A percentile compares a stretch with the other conserved stretches of the same genome.
These are phyloP conservation scores for Tuber brumale DNA, from an alignment of 495 filamentous ascomycete genomes.

Conservation along the genomic window DNA sequence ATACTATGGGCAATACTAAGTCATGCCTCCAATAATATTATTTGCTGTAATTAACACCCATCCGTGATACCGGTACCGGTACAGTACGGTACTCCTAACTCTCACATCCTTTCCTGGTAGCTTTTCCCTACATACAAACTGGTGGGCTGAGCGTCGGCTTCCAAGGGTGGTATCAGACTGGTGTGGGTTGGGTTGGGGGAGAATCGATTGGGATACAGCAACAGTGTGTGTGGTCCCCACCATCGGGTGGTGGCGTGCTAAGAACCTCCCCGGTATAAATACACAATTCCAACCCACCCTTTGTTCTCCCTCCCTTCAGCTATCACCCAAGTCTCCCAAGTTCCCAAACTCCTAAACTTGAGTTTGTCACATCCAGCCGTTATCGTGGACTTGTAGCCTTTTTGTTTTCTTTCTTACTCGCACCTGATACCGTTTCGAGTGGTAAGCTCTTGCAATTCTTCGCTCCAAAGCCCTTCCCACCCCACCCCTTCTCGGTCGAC, in stretches of 20 bases:
- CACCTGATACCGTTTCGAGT: neutral
- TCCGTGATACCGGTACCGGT: neutral
- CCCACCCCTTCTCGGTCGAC: neutral
- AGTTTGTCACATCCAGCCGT: neutral
- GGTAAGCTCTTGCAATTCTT: neutral
- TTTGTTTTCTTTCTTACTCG: neutral
- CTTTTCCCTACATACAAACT: neutral
- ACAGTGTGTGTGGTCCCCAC: neutral
- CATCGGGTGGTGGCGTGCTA: slow-evolving; percentile 1
- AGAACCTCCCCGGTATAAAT: neutral
- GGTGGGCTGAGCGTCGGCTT: neutral
- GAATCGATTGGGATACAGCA: neutral
- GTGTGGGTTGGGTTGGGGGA: neutral
- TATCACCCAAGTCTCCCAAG: neutral
- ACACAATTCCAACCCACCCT: neutral
- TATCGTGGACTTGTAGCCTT: neutral
- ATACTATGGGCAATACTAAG: neutral
- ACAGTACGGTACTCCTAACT: neutral
- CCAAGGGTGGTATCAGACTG: neutral
- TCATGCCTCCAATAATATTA: neutral
- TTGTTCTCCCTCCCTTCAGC: neutral
- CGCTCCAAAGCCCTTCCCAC: neutral
- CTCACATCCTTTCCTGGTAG: neutral
- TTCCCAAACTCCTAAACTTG: neutral
- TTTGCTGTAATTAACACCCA: neutral